phyloP scores from a whole-genome alignment of 1,139 yeast genomes.

The Tardiomyces digboiensis region DNA sequence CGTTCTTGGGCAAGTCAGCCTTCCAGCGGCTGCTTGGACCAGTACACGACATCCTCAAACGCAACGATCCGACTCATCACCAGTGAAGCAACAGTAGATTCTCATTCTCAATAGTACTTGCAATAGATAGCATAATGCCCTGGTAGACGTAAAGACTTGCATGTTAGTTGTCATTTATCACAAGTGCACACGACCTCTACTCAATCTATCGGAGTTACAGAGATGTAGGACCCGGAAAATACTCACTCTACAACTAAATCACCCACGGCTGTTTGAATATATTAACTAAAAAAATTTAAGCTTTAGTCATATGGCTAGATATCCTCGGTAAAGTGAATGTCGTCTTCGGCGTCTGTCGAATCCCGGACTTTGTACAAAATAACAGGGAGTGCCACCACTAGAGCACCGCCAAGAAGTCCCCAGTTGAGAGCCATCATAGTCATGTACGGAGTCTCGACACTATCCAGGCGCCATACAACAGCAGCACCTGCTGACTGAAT shows the following conservation, averaged over 20 bases:
- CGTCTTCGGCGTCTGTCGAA: constrained; percentile 33
- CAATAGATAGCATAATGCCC: too few relatives aligned
- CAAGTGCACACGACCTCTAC: too few relatives aligned
- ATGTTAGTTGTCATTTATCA: too few relatives aligned
- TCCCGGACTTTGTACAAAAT: constrained; percentile 37
- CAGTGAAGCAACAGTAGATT: not conserved
- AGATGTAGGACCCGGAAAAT: too few relatives aligned
- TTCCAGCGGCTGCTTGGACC: constrained; percentile 93
- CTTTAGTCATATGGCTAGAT: not conserved
- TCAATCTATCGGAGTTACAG: too few relatives aligned
- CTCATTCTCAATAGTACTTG: too few relatives aligned
- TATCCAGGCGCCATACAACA: constrained; percentile 50
- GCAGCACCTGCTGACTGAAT: constrained; percentile 58
- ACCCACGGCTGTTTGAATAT: too few relatives aligned
- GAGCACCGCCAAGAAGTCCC: constrained; percentile 43
- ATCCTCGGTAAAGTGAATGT: constrained; percentile 13
- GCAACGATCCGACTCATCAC: constrained; percentile 7
- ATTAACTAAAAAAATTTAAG: too few relatives aligned
- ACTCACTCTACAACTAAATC: too few relatives aligned
- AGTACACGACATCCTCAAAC: constrained; percentile 21
- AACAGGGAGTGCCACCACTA: constrained; percentile 33
- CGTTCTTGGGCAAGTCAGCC: constrained; percentile 84
- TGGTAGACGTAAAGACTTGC: too few relatives aligned
- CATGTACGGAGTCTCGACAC: constrained; percentile 33
- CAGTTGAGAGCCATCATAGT: constrained; percentile 42